These are phyloP conservation scores for Colletotrichum eremochloae DNA, from an alignment of 2,329 filamentous ascomycete genomes.

Conservation along the genomic window DNA sequence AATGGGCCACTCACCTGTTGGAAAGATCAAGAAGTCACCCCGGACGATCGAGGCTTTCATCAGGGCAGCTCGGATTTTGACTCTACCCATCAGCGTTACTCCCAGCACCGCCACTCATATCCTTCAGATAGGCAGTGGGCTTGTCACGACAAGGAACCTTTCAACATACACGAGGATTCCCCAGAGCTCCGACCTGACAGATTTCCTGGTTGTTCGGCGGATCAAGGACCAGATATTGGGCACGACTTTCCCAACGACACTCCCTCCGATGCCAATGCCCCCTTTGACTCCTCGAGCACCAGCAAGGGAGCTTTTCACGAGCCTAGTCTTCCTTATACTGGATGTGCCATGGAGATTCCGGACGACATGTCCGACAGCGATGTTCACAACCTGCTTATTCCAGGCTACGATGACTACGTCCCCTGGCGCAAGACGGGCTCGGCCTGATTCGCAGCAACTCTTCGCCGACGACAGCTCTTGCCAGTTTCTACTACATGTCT, in stretches of 20 bases:
- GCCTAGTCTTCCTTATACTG: constrained; percentile 11
- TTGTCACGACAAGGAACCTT: background rate
- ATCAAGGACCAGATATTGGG: background rate
- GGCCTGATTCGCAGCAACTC: background rate
- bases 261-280: background rate
- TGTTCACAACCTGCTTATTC: constrained; percentile 37
- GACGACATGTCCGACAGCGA: constrained; percentile 36
- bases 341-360: constrained; percentile 38
- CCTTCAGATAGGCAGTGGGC: background rate
- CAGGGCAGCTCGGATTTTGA: background rate
- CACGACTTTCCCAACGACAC: background rate
- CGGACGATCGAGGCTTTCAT: background rate
- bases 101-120: background rate
- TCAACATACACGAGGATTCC: background rate
- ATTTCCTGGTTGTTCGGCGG: background rate
- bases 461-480: background rate
- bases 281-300: constrained; percentile 11
- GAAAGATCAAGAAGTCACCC: background rate
- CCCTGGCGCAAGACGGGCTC: constrained; percentile 10
- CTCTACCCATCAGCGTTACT: background rate
- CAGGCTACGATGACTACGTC: constrained; percentile 38
- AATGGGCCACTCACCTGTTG: background rate
- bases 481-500: constrained; percentile 19
- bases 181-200: background rate
- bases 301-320: constrained; percentile 5